Evolutionary conservation across 2,329 filamentous ascomycete genomes (phyloP).

Genomic region (Fusarium penzigii): DNA sequence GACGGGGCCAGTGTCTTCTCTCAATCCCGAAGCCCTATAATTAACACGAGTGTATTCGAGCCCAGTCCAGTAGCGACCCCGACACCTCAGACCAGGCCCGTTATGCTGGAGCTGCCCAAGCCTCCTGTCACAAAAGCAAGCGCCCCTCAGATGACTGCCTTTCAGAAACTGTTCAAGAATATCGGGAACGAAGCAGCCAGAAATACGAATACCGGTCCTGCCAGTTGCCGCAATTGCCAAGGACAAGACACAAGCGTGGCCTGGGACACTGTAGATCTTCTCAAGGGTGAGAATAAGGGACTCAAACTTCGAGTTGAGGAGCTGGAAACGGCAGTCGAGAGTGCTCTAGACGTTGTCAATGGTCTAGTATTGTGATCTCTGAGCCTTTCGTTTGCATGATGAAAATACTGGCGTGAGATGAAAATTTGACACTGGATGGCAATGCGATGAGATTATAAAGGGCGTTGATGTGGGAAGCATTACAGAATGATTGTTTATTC

Average conservation of each 20-base stretch:
- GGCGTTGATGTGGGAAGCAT: conserved; percentile 11
- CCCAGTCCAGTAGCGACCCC: conserved; percentile 23
- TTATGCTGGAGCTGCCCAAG: conserved; percentile 22
- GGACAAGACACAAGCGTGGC: conserved; percentile 61
- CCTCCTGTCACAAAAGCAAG: conserved; percentile 33
- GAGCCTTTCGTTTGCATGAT: conserved; percentile 1
- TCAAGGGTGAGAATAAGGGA: conserved; percentile 63
- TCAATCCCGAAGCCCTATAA: conserved; percentile 58
- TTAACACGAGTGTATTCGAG: conserved; percentile 42
- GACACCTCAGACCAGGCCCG: conserved; percentile 22
- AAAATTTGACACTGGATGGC: conserved; percentile 10
- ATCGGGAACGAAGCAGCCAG: conserved; percentile 38
- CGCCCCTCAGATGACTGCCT: conserved; percentile 35
- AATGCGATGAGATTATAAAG: conserved; percentile 8
- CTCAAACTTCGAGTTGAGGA: conserved; percentile 61
- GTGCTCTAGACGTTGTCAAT: conserved; percentile 60
- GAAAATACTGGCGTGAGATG: conserved; percentile 7
- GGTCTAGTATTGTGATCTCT: conserved; percentile 47
- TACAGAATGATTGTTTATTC: conserved; percentile 5
- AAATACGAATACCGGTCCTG: conserved; percentile 15
- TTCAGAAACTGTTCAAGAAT: conserved; percentile 46
- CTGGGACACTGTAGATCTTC: conserved; percentile 64
- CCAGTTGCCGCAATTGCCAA: conserved; percentile 56
- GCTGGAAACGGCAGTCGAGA: conserved; percentile 61
- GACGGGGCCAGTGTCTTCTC: conserved; percentile 62